Evolutionary conservation across 306 rosid genomes (phyloP).

Genomic region (Pyrus pyrifolia): DNA sequence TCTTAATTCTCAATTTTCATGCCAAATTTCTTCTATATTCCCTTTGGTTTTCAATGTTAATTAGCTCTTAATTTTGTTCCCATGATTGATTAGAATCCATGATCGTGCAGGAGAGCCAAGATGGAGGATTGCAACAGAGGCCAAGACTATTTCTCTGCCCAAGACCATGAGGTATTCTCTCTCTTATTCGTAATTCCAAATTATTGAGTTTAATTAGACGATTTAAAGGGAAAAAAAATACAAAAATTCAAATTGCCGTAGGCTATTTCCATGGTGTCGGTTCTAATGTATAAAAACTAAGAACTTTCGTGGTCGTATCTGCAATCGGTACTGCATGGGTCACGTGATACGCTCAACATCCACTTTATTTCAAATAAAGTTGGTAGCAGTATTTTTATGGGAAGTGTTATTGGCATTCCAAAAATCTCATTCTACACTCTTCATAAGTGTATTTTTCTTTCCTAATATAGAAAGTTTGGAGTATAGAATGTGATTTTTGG

Average conservation of each 20-base stretch:
- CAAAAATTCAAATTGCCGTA: neutral
- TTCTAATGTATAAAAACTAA: neutral
- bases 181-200: neutral
- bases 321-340: neutral
- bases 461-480: no score
- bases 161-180: conserved; percentile 42
- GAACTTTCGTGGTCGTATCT: neutral
- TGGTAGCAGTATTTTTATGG: neutral
- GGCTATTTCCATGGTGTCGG: conserved; percentile 5
- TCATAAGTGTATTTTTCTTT: no score
- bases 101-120: conserved; percentile 20
- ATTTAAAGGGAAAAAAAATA: neutral
- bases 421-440: no score
- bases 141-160: conserved; percentile 45
- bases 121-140: conserved; percentile 65
- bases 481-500: no score
- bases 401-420: no score
- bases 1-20: neutral
- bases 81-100: conserved; percentile 2
- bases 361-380: neutral
- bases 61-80: neutral
- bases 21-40: neutral
- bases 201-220: neutral
- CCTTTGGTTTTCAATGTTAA: neutral
- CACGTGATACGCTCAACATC: neutral